Percentiles rank a stretch among this genome's conserved stretches.
Evolutionary conservation across 345 rosid species (phyloP).

Genomic region (Carallia pectinifolia): DNA sequence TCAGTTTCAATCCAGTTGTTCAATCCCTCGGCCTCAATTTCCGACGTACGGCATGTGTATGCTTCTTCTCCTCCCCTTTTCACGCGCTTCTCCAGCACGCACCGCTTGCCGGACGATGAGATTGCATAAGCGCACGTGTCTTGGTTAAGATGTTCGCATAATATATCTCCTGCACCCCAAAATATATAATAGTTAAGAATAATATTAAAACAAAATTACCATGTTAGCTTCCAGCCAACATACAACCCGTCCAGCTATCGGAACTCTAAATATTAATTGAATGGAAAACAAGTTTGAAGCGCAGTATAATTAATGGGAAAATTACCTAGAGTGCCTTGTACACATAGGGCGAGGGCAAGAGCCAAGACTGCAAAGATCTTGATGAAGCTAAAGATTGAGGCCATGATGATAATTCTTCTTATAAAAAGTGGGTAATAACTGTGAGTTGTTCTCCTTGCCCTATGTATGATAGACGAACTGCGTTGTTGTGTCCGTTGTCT

Average conservation of each 20-base stretch:
- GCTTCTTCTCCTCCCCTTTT: constrained; percentile 55
- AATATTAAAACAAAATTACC: too few relatives aligned
- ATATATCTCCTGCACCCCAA: constrained; percentile 28
- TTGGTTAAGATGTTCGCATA: constrained; percentile 58
- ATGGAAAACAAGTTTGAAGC: not conserved
- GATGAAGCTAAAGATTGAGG: constrained; percentile 27
- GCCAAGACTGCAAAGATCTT: constrained; percentile 24
- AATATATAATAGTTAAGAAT: not conserved
- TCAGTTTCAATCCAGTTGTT: constrained; percentile 66
- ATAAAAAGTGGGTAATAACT: not conserved
- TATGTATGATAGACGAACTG: too few relatives aligned
- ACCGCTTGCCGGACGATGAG: constrained; percentile 71
- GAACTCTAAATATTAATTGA: too few relatives aligned
- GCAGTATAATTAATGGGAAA: not conserved
- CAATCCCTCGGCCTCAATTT: constrained; percentile 59
- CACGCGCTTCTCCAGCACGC: constrained; percentile 65
- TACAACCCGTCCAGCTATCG: too few relatives aligned
- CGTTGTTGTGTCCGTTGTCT: too few relatives aligned
- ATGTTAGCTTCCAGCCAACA: too few relatives aligned
- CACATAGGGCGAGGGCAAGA: constrained; percentile 29
- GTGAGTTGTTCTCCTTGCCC: not conserved
- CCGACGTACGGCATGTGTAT: constrained; percentile 64
- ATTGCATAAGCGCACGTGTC: constrained; percentile 69
- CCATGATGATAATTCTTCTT: constrained; percentile 21
- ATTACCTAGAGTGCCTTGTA: constrained; percentile 36